Conservation (phyloP, 2,329 filamentous ascomycete genomes). For the Beauveria caledonica region DNA sequence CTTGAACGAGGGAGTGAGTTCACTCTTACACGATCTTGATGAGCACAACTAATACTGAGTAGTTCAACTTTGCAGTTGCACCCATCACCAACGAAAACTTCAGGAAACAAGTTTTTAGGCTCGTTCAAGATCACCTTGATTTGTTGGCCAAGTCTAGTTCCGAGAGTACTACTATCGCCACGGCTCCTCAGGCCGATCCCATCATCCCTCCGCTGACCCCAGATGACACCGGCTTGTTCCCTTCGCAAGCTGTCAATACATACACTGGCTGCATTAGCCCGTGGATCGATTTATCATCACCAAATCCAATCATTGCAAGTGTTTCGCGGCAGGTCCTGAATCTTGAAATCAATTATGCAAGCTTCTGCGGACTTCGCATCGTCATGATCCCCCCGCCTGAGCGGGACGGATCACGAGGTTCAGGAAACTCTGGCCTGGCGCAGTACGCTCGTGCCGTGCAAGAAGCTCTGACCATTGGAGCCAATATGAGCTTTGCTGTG, state of each 20-base stretch:
- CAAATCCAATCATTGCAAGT: constrained; percentile 73
- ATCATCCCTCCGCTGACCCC: constrained; percentile 64
- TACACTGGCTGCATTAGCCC: constrained; percentile 74
- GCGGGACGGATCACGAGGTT: constrained; percentile 47
- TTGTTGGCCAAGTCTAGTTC: constrained; percentile 34
- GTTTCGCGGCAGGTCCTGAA: constrained; percentile 85
- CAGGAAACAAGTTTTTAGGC: constrained; percentile 55
- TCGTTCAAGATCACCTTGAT: constrained; percentile 49
- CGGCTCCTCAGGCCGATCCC: constrained; percentile 43
- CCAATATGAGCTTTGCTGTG: constrained; percentile 71
- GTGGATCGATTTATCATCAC: constrained; percentile 85
- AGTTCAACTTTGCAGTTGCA: constrained; percentile 75
- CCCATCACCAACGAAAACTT: constrained; percentile 71
- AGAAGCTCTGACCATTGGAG: constrained; percentile 66
- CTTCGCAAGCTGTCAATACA: constrained; percentile 60
- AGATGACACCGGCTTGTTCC: constrained; percentile 67
- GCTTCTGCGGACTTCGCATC: constrained; percentile 84
- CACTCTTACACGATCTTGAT: constrained; percentile 6
- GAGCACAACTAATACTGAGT: constrained; percentile 15
- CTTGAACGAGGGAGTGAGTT: constrained; percentile 59
- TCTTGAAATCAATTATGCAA: constrained; percentile 87
- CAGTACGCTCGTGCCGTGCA: constrained; percentile 80
- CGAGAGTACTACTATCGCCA: constrained; percentile 31
- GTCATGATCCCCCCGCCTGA: constrained; percentile 75
- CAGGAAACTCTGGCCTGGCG: constrained; percentile 44